A percentile compares a stretch with the other conserved stretches of the same genome.
Evolutionary conservation across 2,329 filamentous ascomycete genomes (phyloP).

Genomic region (Colletotrichum euphorbiae): DNA sequence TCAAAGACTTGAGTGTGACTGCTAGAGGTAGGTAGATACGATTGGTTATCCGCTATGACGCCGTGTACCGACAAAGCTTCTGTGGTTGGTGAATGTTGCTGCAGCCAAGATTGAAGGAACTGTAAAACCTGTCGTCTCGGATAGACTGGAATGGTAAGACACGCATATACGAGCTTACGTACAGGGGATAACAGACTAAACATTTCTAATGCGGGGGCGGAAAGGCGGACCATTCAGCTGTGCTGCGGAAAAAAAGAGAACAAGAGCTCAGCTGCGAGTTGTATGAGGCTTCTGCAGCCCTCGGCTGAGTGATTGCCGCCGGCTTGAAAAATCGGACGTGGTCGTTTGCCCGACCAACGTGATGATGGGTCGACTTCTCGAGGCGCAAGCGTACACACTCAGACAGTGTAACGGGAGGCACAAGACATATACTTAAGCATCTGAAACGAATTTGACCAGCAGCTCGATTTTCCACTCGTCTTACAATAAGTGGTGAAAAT

Average conservation of each 20-base stretch:
- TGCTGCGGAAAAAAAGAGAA: too few relatives aligned
- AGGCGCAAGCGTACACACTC: neutral
- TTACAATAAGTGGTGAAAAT: too few relatives aligned
- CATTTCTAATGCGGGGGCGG: neutral
- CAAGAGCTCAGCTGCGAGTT: neutral
- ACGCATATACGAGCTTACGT: constrained; percentile 34
- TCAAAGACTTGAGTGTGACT: too few relatives aligned
- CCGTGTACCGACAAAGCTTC: too few relatives aligned
- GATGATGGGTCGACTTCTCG: neutral
- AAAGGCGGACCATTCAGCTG: neutral
- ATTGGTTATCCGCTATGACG: too few relatives aligned
- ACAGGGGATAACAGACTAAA: neutral
- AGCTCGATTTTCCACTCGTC: too few relatives aligned
- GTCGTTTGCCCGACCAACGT: neutral
- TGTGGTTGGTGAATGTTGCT: neutral
- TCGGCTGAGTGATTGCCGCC: neutral
- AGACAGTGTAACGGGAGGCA: neutral
- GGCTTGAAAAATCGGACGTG: neutral
- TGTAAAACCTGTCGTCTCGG: too few relatives aligned
- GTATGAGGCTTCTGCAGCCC: neutral
- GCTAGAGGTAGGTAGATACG: too few relatives aligned
- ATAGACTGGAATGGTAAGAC: neutral
- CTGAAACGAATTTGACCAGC: too few relatives aligned
- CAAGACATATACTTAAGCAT: neutral
- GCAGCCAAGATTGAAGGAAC: neutral